A percentile compares a stretch with the other conserved stretches of the same genome.
These are phyloP conservation scores for Ophiosphaerella narmari DNA, from an alignment of 2,329 filamentous ascomycete species.

Conservation along the genomic window DNA sequence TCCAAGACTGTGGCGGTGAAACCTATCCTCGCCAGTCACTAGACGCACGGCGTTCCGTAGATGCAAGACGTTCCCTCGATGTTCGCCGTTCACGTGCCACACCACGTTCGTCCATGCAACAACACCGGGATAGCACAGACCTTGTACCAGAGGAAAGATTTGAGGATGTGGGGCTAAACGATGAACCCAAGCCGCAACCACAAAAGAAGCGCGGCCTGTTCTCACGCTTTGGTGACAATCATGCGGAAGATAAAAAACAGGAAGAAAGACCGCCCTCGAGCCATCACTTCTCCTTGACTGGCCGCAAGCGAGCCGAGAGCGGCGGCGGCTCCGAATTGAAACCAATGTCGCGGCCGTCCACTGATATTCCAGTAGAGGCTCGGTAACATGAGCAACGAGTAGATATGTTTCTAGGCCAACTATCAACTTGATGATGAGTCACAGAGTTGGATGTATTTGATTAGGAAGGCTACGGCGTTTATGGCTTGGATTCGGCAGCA, in stretches of 20 bases:
- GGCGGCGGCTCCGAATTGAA: conserved; percentile 71
- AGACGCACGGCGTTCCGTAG: conserved; percentile 74
- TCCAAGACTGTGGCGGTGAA: conserved; percentile 61
- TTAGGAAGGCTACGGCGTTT: conserved; percentile 14
- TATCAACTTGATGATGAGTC: not conserved
- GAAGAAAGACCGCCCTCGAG: conserved; percentile 51
- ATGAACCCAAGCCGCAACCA: conserved; percentile 67
- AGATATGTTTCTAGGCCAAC: not conserved
- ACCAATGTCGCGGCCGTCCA: conserved; percentile 57
- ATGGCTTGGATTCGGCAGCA: conserved; percentile 16
- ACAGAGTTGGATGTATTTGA: not conserved
- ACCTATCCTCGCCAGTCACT: conserved; percentile 57
- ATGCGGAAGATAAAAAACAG: conserved; percentile 26
- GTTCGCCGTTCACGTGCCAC: conserved; percentile 59
- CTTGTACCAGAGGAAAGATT: conserved; percentile 78
- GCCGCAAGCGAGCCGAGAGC: conserved; percentile 74
- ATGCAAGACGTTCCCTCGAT: conserved; percentile 65
- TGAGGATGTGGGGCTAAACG: conserved; percentile 86
- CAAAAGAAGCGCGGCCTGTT: conserved; percentile 79
- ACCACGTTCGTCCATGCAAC: conserved; percentile 64
- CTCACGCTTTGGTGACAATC: conserved; percentile 72
- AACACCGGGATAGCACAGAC: conserved; percentile 61
- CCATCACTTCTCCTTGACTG: conserved; percentile 68
- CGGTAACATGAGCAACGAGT: conserved; percentile 11
- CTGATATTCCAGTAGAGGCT: conserved; percentile 31